These are phyloP conservation scores for Aspergillus pseudoterreus DNA, from an alignment of 2,329 filamentous ascomycete genomes.

Conservation along the genomic window DNA sequence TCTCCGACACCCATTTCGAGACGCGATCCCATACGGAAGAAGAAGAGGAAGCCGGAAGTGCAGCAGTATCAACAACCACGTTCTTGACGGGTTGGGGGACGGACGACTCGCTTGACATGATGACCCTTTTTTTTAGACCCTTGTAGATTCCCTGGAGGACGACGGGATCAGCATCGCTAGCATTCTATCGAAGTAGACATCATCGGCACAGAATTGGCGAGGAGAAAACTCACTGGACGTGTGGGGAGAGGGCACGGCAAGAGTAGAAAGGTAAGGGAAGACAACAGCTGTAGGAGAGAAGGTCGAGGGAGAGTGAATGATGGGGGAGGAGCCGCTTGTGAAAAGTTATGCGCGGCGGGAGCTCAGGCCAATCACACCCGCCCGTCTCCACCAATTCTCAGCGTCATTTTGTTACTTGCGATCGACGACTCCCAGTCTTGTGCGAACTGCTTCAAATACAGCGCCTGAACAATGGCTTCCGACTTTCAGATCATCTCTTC, in stretches of 20 bases:
- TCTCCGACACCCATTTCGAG: slow-evolving; percentile 87
- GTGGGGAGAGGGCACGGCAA: slow-evolving; percentile 6
- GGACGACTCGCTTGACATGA: slow-evolving; percentile 39
- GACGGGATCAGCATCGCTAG: no score
- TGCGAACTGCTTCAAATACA: not conserved
- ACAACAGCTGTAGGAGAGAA: slow-evolving; percentile 10
- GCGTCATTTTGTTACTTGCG: not conserved
- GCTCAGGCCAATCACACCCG: slow-evolving; percentile 31
- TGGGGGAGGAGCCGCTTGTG: slow-evolving; percentile 7
- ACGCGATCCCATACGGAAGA: slow-evolving; percentile 84
- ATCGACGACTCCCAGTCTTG: no score
- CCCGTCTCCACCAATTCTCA: not conserved
- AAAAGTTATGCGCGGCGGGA: slow-evolving; percentile 32
- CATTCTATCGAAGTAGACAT: not conserved
- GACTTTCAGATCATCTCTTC: slow-evolving; percentile 65
- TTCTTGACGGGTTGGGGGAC: slow-evolving; percentile 34
- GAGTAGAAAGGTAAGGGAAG: not conserved
- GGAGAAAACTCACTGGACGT: slow-evolving; percentile 18
- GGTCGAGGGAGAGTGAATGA: slow-evolving; percentile 17
- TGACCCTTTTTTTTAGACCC: slow-evolving; percentile 22
- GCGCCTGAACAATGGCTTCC: slow-evolving; percentile 19
- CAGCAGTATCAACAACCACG: slow-evolving; percentile 39
- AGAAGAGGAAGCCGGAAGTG: slow-evolving; percentile 47
- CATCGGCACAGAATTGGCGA: not conserved
- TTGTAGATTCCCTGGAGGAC: slow-evolving; percentile 1